Evolutionary conservation across 129 eudicot species (phyloP).

Genomic region (Tagetes erecta): DNA sequence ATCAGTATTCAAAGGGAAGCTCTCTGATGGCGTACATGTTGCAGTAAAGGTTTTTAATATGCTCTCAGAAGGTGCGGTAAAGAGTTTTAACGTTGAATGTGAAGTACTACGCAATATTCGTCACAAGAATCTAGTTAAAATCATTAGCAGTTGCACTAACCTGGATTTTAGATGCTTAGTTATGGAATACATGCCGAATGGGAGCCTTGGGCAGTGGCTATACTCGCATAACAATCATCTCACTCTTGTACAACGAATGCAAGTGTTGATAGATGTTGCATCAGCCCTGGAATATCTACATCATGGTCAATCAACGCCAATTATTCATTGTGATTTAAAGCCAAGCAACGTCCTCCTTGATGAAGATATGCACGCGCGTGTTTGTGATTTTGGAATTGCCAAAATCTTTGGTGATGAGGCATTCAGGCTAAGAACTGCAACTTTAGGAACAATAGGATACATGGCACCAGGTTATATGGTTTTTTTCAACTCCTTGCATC

Average conservation of each 20-base stretch:
- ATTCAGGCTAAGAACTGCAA: not conserved
- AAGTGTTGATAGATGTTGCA: slow-evolving; percentile 49
- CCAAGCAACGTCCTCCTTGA: slow-evolving; percentile 40
- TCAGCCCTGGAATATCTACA: slow-evolving; percentile 53
- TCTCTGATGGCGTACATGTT: too few species aligned
- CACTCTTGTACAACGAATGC: slow-evolving; percentile 31
- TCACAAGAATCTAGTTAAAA: too few species aligned
- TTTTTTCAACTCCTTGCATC: too few species aligned
- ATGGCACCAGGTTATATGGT: not conserved
- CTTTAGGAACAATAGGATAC: not conserved
- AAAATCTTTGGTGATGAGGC: too few species aligned
- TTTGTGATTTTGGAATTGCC: too few species aligned
- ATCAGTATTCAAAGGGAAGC: too few species aligned
- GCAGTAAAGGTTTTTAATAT: too few species aligned
- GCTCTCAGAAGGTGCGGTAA: too few species aligned
- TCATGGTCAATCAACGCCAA: slow-evolving; percentile 36
- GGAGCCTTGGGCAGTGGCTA: slow-evolving; percentile 52
- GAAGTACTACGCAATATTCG: too few species aligned
- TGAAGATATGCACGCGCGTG: not conserved
- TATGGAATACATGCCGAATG: slow-evolving; percentile 52
- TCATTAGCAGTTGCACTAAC: slow-evolving; percentile 42
- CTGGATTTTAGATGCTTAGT: slow-evolving; percentile 48
- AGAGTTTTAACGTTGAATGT: too few species aligned
- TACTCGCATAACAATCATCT: slow-evolving; percentile 30
- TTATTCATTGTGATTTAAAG: slow-evolving; percentile 58